Evolutionary conservation across 163 green algal species (phyloP).

Genomic region (Coccomyxa subellipsoidea): DNA sequence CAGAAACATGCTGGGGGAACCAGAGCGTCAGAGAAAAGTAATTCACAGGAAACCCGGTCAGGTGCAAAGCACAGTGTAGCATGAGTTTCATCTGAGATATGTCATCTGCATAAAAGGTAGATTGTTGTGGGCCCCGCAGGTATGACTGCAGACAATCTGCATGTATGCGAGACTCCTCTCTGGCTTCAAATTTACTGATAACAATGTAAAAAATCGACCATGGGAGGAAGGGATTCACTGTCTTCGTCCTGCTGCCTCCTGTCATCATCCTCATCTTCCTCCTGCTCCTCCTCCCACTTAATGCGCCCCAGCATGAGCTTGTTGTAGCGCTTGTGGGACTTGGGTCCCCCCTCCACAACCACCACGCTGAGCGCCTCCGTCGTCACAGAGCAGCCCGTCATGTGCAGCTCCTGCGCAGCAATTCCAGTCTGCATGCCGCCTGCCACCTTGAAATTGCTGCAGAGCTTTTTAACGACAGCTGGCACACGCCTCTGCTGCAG

Average conservation of each 20-base stretch:
- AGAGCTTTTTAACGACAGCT: neutral
- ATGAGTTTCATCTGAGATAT: neutral
- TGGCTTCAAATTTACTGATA: too few species aligned
- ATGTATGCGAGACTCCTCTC: too few species aligned
- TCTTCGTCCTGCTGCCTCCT: neutral
- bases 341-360: conserved; percentile 77
- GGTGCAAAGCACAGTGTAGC: neutral
- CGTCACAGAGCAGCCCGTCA: conserved; percentile 64
- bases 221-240: neutral
- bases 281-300: conserved; percentile 57
- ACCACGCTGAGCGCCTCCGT: conserved; percentile 62
- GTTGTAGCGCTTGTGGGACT: conserved; percentile 66
- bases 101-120: too few species aligned
- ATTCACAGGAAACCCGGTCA: neutral
- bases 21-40: neutral
- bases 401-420: conserved; percentile 79
- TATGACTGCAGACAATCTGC: too few species aligned
- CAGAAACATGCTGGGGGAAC: neutral
- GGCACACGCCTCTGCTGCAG: neutral
- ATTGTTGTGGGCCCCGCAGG: too few species aligned
- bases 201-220: too few species aligned
- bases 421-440: neutral
- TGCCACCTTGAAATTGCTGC: neutral
- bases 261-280: neutral
- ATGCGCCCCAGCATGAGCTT: conserved; percentile 95